Percentiles rank a stretch among this genome's conserved stretches.
Evolutionary conservation across 306 rosid species (phyloP).

Genomic region (Pyrus betulifolia): DNA sequence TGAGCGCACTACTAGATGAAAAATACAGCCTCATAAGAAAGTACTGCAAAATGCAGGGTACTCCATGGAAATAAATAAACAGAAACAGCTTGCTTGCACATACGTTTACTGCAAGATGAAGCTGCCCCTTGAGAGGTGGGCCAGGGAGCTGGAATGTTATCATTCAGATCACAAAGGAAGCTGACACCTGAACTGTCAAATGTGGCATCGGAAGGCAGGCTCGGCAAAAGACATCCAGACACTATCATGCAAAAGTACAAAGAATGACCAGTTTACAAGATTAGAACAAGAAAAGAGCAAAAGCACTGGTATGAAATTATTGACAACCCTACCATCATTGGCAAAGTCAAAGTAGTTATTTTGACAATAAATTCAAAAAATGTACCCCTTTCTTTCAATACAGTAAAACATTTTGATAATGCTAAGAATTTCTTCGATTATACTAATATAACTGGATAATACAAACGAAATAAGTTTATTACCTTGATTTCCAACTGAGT

Average conservation of each 20-base stretch:
- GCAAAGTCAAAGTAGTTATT: background rate
- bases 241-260: slow-evolving; percentile 35
- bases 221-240: slow-evolving; percentile 85
- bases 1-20: background rate
- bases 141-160: slow-evolving; percentile 98
- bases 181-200: slow-evolving; percentile 79
- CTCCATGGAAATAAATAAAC: background rate
- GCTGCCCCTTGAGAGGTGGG: slow-evolving; percentile 53
- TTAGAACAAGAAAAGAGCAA: background rate
- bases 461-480: slow-evolving; percentile 5
- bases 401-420: background rate
- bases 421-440: background rate
- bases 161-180: slow-evolving; percentile 90
- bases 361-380: background rate
- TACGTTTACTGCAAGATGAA: slow-evolving; percentile 83
- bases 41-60: background rate
- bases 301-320: background rate
- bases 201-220: slow-evolving; percentile 90
- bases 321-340: background rate
- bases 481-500: slow-evolving; percentile 93
- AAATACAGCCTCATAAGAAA: background rate
- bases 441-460: background rate
- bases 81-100: slow-evolving; percentile 18
- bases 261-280: slow-evolving; percentile 13
- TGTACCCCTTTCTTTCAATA: background rate